Conservation (phyloP, 1,284 basidiomycete genomes). For the Cryptococcus sp. region DNA sequence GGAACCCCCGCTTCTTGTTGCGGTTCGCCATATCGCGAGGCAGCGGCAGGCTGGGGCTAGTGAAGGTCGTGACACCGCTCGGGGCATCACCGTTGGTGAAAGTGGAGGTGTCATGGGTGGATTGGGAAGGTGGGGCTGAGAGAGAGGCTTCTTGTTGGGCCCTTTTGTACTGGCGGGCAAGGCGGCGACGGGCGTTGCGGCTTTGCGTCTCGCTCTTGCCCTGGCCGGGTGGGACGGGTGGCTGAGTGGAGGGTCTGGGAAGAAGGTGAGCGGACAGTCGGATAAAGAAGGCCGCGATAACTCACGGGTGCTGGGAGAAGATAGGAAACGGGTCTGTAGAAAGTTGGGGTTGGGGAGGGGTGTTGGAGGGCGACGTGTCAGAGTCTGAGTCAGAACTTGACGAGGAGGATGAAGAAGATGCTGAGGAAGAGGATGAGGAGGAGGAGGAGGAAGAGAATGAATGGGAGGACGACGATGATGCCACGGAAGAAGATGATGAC, state of each 20-base stretch:
- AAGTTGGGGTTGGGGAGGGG: background rate
- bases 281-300: background rate
- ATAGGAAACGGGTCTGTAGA: slow-evolving; percentile 6
- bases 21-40: slow-evolving; percentile 37
- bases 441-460: slow-evolving; percentile 18
- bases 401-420: slow-evolving; percentile 9
- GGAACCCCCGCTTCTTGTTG: slow-evolving; percentile 47
- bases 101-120: background rate
- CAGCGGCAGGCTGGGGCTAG: slow-evolving; percentile 10
- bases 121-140: background rate
- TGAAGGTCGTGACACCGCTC: background rate
- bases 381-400: slow-evolving; percentile 1
- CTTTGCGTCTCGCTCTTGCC: slow-evolving; percentile 41
- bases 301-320: slow-evolving; percentile 8
- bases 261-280: background rate
- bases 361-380: background rate
- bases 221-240: slow-evolving; percentile 36
- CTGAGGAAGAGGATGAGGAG: slow-evolving; percentile 10
- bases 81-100: background rate
- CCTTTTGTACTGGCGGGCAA: slow-evolving; percentile 26
- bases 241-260: background rate
- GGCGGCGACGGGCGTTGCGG: slow-evolving; percentile 37
- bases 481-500: slow-evolving; percentile 13
- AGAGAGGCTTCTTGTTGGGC: slow-evolving; percentile 3
- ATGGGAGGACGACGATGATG: slow-evolving; percentile 26